A percentile compares a stretch with the other conserved stretches of the same genome.
These are phyloP conservation scores for Peribolospora kevripleyi DNA, from an alignment of 768 basidiomycete species.

Conservation along the genomic window DNA sequence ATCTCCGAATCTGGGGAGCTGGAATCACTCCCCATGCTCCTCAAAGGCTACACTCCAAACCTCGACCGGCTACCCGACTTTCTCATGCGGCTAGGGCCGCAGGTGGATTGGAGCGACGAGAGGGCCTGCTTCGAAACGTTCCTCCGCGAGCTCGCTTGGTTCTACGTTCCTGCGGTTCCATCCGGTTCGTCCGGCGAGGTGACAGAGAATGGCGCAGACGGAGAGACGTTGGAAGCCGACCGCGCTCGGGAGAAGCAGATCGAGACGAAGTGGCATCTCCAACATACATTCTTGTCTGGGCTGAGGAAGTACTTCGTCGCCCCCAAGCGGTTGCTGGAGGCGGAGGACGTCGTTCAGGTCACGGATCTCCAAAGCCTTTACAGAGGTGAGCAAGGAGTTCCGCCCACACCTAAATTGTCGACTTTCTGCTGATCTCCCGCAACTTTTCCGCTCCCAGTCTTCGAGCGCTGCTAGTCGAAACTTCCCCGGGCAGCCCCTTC, in stretches of 20 bases:
- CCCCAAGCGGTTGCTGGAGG: constrained; percentile 42
- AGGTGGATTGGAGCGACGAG: constrained; percentile 81
- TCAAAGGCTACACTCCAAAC: constrained; percentile 72
- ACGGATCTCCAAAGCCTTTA: constrained; percentile 80
- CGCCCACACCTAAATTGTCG: too few relatives aligned
- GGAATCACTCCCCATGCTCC: constrained; percentile 54
- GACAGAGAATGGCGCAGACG: background rate
- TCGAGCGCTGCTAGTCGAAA: too few relatives aligned
- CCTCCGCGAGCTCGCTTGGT: constrained; percentile 69
- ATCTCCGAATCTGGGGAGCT: constrained; percentile 40
- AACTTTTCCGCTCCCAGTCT: too few relatives aligned
- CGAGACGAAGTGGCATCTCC: constrained; percentile 48
- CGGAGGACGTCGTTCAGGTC: constrained; percentile 51
- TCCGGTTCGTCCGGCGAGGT: background rate
- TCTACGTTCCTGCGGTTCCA: constrained; percentile 46
- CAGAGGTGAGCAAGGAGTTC: constrained; percentile 22
- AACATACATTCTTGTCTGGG: constrained; percentile 72
- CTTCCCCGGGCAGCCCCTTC: too few relatives aligned
- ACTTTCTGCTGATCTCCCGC: too few relatives aligned
- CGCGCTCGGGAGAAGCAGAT: constrained; percentile 11
- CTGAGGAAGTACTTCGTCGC: constrained; percentile 48
- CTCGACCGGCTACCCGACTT: constrained; percentile 51
- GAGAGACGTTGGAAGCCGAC: constrained; percentile 8
- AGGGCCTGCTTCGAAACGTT: constrained; percentile 63
- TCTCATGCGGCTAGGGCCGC: background rate